These are phyloP conservation scores for Mucor circinelloides DNA, from an alignment of 371 early-diverging fungal genomes.

Conservation along the genomic window DNA sequence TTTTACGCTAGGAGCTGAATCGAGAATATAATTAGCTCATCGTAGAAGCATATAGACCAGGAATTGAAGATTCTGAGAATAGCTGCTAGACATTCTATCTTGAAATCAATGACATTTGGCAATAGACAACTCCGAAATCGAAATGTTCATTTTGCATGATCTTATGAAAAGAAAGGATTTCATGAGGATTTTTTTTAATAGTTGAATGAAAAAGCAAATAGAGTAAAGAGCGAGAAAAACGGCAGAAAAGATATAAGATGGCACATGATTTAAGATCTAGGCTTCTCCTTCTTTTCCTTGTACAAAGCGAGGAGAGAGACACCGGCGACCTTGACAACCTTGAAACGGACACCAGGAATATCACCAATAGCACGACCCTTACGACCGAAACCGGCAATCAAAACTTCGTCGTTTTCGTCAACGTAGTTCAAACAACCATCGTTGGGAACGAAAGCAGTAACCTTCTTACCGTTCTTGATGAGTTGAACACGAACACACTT, in stretches of 20 bases:
- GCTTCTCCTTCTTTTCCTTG: slow-evolving; percentile 99
- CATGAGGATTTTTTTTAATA: not conserved
- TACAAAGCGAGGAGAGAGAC: slow-evolving; percentile 98
- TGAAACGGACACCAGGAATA: slow-evolving; percentile 99
- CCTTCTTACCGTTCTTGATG: slow-evolving; percentile 99
- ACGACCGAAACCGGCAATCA: slow-evolving; percentile 97
- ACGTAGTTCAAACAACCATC: slow-evolving; percentile 99
- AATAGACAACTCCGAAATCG: not conserved
- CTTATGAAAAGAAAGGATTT: not conserved
- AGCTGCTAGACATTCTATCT: not conserved
- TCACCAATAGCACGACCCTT: slow-evolving; percentile 94
- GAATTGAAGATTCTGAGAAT: not conserved
- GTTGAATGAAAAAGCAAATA: not conserved
- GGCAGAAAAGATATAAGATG: too few species aligned
- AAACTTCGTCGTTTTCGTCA: slow-evolving; percentile 97
- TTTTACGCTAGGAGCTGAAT: not conserved
- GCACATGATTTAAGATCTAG: slow-evolving; percentile 87
- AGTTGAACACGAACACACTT: slow-evolving; percentile 99
- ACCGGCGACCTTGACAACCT: slow-evolving; percentile 99
- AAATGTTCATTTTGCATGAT: not conserved
- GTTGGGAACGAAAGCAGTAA: slow-evolving; percentile 99
- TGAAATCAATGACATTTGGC: not conserved
- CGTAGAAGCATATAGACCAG: not conserved
- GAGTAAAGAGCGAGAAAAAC: not conserved
- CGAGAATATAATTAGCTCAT: not conserved